Conservation (phyloP, 108 stramenopile species). For the Seminavis robusta region DNA sequence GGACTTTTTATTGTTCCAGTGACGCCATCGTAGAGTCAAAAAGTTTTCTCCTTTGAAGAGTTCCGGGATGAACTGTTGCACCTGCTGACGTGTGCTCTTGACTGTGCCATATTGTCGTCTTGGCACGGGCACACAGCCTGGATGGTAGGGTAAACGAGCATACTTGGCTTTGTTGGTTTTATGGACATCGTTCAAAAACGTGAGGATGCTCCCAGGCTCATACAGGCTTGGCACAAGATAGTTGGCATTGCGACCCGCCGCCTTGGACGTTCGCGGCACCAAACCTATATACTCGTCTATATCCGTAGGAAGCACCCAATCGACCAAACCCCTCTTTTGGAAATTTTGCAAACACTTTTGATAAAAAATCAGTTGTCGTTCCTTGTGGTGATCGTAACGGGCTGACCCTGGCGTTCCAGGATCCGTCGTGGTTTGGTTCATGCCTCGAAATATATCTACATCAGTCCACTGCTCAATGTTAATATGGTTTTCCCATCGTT, state of each 20-base stretch:
- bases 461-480: slow-evolving; percentile 4
- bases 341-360: slow-evolving; percentile 26
- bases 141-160: too few relatives aligned
- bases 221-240: too few relatives aligned
- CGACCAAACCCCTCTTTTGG: slow-evolving; percentile 2
- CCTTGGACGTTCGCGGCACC: too few relatives aligned
- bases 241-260: too few relatives aligned
- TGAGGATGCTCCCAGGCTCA: too few relatives aligned
- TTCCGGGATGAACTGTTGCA: slow-evolving; percentile 1
- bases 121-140: slow-evolving; percentile 37
- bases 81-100: too few relatives aligned
- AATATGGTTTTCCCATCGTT: slow-evolving; percentile 22
- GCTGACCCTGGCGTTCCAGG: slow-evolving; percentile 2
- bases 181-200: too few relatives aligned
- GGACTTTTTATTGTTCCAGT: slow-evolving; percentile 33
- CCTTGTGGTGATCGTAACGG: slow-evolving; percentile 11
- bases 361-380: slow-evolving; percentile 34
- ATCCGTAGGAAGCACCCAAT: slow-evolving; percentile 49
- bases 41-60: slow-evolving; percentile 31
- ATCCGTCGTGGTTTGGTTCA: too few relatives aligned
- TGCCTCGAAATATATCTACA: slow-evolving; percentile 4
- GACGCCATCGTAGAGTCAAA: slow-evolving; percentile 38
- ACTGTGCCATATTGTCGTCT: slow-evolving; percentile 18
- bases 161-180: too few relatives aligned
- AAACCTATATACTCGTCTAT: slow-evolving; percentile 51